Evolutionary conservation across 2,329 filamentous ascomycete genomes (phyloP), one percentile per base, ranked within the genome.

Genomic region (Chrysosporium keratinophilum): DNA sequence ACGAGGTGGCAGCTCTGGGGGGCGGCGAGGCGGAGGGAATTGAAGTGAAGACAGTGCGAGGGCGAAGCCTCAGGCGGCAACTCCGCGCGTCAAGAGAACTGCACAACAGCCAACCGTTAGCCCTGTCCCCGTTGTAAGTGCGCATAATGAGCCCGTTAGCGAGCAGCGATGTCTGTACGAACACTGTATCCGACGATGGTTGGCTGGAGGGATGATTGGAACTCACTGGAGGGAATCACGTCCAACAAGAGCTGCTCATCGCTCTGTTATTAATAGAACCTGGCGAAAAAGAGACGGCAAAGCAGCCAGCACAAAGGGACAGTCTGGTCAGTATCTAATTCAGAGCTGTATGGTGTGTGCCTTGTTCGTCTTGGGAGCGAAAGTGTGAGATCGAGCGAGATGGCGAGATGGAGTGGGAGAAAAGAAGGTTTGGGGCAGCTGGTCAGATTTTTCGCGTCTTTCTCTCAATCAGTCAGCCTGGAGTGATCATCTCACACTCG

Each of bases 1-100:
- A 62, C 58, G 59, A 58, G 45, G 69, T 69, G 68, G 69, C 70
- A 73, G 70, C 70, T 73, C 70, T 50, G 33, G 54, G n/a, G 40
- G 14, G 35, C 34, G 42, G 50, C 41, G 42, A 40, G 17, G 45
- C 10, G 15, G 19, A 19, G 45, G 15, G 19, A 43, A 12, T 15
- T 14, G 42, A 49, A 19, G 5, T 17, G 37, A 19, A 12, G 46
- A 34, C 35, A 10, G 45, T 14, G 39, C 10, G 43, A 40, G 20
- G 20, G 19, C 19, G 14, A 17, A n/a, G 35, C 17, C 47, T 19
- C 3, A 23, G 42, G 41, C 39, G 42, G 39, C 41, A 48, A 35
- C 10, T 15, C 33, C 40, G 43, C 31, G 33, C 43, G 42, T 34
- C 50, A 39, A 23, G 9, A 28, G 20, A 17, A 56, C 65, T 53